A percentile compares a stretch with the other conserved stretches of the same genome.
These are phyloP conservation scores for Tremellales sp. DNA, from an alignment of 1,284 basidiomycete genomes.

Conservation along the genomic window DNA sequence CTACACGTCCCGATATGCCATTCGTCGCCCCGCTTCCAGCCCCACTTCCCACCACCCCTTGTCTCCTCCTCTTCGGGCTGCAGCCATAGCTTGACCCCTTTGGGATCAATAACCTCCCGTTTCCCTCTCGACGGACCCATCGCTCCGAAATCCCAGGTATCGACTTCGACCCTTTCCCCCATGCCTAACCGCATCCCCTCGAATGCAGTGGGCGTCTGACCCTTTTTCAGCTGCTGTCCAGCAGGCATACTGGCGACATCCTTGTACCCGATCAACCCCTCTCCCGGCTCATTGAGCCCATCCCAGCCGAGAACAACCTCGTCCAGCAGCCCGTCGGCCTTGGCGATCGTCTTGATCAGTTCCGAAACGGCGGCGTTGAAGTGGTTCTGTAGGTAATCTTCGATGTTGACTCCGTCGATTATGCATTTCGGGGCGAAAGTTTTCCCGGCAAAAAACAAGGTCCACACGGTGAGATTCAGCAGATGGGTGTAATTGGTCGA, in stretches of 20 bases:
- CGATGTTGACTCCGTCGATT: conserved; percentile 88
- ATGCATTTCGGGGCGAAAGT: conserved; percentile 86
- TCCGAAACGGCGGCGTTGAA: conserved; percentile 72
- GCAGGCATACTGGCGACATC: conserved; percentile 66
- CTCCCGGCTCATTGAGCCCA: conserved; percentile 88
- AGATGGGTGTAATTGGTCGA: conserved; percentile 91
- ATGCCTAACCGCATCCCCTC: conserved; percentile 83
- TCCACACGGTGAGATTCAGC: conserved; percentile 83
- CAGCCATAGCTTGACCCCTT: conserved; percentile 70
- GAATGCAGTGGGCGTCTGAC: conserved; percentile 77
- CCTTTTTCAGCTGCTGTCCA: conserved; percentile 74
- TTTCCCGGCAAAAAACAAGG: conserved; percentile 88
- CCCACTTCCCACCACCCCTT: conserved; percentile 58
- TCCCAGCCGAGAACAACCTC: conserved; percentile 95
- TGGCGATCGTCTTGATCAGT: conserved; percentile 70
- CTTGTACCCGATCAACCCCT: conserved; percentile 74
- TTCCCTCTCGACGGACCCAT: conserved; percentile 76
- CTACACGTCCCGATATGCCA: conserved; percentile 81
- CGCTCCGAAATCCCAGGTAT: conserved; percentile 74
- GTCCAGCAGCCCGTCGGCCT: conserved; percentile 68
- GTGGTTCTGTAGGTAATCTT: conserved; percentile 86
- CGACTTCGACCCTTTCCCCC: conserved; percentile 78
- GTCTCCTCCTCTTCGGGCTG: conserved; percentile 52
- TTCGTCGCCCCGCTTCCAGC: conserved; percentile 68
- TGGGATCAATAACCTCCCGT: conserved; percentile 74